Conservation (phyloP, 2,329 filamentous ascomycete genomes). For the Alternaria postmessia region DNA sequence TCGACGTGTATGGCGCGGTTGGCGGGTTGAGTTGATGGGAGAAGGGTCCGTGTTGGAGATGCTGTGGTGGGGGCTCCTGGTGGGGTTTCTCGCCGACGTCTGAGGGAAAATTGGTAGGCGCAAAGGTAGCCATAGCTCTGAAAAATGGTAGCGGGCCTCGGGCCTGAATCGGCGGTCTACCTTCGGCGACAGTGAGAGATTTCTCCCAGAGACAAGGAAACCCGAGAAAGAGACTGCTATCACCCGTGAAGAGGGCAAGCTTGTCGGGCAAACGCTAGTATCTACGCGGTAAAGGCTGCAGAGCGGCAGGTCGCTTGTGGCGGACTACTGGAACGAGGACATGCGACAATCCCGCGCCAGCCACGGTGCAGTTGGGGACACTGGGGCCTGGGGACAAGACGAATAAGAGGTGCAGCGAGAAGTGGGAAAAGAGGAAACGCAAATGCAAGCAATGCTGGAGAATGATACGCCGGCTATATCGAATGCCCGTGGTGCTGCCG, state of each 20-base stretch:
- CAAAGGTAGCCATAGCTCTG: slow-evolving; percentile 41
- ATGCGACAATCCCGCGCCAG: slow-evolving; percentile 14
- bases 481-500: slow-evolving; percentile 8
- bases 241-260: slow-evolving; percentile 21
- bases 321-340: slow-evolving; percentile 47
- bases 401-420: slow-evolving; percentile 14
- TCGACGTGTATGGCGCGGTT: slow-evolving; percentile 25
- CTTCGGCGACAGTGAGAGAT: slow-evolving; percentile 12
- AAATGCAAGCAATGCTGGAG: slow-evolving; percentile 2
- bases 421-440: slow-evolving; percentile 1
- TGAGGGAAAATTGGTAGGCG: slow-evolving; percentile 27
- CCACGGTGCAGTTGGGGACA: neutral
- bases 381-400: neutral
- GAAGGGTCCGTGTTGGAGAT: slow-evolving; percentile 36
- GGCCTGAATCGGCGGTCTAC: slow-evolving; percentile 11
- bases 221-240: slow-evolving; percentile 29
- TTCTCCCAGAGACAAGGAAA: slow-evolving; percentile 11
- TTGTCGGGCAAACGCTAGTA: slow-evolving; percentile 24
- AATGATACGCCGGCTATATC: slow-evolving; percentile 17
- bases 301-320: slow-evolving; percentile 27
- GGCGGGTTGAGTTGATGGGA: slow-evolving; percentile 39
- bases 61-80: slow-evolving; percentile 41
- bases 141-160: slow-evolving; percentile 11
- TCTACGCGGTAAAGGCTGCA: slow-evolving; percentile 25
- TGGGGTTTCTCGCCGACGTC: slow-evolving; percentile 40